Base-by-base conservation (phyloP, 2,329 filamentous ascomycete genomes). In the Monosporascus sp. region DNA sequence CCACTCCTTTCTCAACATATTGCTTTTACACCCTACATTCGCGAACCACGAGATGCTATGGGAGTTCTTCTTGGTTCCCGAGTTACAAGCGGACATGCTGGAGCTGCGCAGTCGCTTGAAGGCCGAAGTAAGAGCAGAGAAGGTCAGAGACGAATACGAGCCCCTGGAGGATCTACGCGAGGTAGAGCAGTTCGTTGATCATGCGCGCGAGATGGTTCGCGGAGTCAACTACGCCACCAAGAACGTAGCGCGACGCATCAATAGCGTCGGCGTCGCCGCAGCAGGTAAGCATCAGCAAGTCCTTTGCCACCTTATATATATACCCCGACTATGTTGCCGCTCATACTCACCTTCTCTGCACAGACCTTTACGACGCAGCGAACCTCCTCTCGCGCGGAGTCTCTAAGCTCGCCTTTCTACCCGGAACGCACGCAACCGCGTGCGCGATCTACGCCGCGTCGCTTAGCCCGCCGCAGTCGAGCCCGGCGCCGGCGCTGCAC, bases 41-140 rank as follows among this genome's bases (percentile, higher is more conserved):
- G 83, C 90, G 0, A 96, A 90, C 0, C 95, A 99, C 65, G 94
- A 99, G 73, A 90, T 97, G 81, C 80, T 99, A 2, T 99, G 94
- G 95, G 94, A 99, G 64, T 99, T 99, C 72, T 96, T 99, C 71
- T 80, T 99, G 1, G 92, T 99, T 14, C 94, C 94, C 1, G 94
- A 99, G 61, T 83, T 99, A 48, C 90, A 96, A 66, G 81, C 89
- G 0, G 85, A 90, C 20, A 90, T 92, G 82, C 93, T 97, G 79
- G 87, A 89, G 50, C 87, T 96, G 68, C 84, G 94, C 48, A 96
- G 89, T 58, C 84, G 85, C 52, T 83, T 91, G 56, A 99, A 99
- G 71, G 89, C 90, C 4, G 87, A 92, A 67, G 84, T 87, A 0
- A 82, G 93, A 27, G 77, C 83, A 3, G 94, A 99, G 65, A 92